Percentiles rank a stretch among this genome's conserved stretches.
Evolutionary conservation across 129 eudicot species (phyloP).

Genomic region (Tagetes patula): DNA sequence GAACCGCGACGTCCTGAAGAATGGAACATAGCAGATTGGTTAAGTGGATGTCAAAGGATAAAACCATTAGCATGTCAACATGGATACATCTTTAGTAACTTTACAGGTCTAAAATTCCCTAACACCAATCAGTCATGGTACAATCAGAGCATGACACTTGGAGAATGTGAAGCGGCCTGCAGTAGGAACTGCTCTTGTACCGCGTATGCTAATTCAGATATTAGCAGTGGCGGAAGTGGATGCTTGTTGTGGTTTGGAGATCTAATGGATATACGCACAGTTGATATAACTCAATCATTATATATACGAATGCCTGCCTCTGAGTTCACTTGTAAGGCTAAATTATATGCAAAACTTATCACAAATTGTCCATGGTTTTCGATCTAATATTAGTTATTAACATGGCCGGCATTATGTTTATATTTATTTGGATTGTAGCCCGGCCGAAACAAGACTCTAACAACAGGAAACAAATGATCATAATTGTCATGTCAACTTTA

Average conservation of each 20-base stretch:
- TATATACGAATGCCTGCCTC: conserved; percentile 48
- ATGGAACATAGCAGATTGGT: conserved; percentile 51
- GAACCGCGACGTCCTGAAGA: conserved; percentile 34
- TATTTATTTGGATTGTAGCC: not conserved
- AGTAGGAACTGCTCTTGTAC: conserved; percentile 51
- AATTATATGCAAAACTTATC: not conserved
- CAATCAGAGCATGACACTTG: conserved; percentile 36
- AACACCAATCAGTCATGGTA: conserved; percentile 34
- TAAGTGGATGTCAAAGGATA: conserved; percentile 49
- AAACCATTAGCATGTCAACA: conserved; percentile 29
- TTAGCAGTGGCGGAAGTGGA: conserved; percentile 46
- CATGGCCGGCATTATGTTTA: not conserved
- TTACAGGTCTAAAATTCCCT: conserved; percentile 40
- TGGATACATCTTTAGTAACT: conserved; percentile 45
- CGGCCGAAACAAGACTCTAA: not conserved
- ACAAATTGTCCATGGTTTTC: not conserved
- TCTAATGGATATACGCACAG: conserved; percentile 44
- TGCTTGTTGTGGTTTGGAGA: conserved; percentile 59
- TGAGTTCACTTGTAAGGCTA: conserved; percentile 31
- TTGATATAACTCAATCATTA: conserved; percentile 35
- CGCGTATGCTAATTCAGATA: conserved; percentile 47
- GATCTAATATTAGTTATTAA: not conserved
- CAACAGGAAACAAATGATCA: conserved; percentile 17
- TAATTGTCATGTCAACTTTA: not conserved
- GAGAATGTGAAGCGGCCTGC: conserved; percentile 50